A percentile compares a stretch with the other conserved stretches of the same genome.
Conservation (phyloP, 345 rosid genomes). For the Arabidopsis suecica region DNA sequence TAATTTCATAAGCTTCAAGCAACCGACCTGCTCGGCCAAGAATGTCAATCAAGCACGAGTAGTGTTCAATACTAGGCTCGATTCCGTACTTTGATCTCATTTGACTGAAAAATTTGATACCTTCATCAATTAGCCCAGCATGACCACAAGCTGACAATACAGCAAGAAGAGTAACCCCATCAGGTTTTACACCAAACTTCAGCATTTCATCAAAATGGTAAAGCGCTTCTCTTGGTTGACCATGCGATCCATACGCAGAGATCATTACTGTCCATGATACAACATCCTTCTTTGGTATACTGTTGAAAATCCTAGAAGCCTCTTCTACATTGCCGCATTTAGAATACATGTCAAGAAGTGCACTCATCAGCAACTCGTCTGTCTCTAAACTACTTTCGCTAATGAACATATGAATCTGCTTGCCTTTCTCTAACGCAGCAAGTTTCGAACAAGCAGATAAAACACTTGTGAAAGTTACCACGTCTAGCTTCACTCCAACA, state of each 20-base stretch:
- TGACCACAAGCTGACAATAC: constrained; percentile 78
- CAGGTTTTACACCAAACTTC: constrained; percentile 55
- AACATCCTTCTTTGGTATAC: constrained; percentile 59
- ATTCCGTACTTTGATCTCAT: constrained; percentile 52
- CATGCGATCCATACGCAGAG: constrained; percentile 73
- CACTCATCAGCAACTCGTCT: constrained; percentile 65
- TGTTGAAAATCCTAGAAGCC: constrained; percentile 53
- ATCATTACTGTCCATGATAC: constrained; percentile 82
- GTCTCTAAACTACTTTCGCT: constrained; percentile 43
- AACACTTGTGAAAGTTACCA: constrained; percentile 59
- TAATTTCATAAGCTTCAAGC: constrained; percentile 63
- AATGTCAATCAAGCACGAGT: constrained; percentile 78
- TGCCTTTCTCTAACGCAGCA: constrained; percentile 71
- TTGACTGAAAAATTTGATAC: constrained; percentile 50
- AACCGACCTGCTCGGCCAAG: constrained; percentile 74
- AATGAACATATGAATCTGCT: constrained; percentile 58
- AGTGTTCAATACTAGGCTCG: constrained; percentile 61
- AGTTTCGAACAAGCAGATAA: constrained; percentile 74
- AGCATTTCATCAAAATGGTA: constrained; percentile 62
- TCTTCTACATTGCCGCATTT: constrained; percentile 82
- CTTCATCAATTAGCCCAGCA: constrained; percentile 68
- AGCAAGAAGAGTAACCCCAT: constrained; percentile 65
- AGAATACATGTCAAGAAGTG: constrained; percentile 83
- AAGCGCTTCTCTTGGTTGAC: constrained; percentile 62
- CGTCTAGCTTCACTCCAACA: constrained; percentile 61